Conservation (phyloP, 495 filamentous ascomycete species). For the Penicillium egyptiacum region DNA sequence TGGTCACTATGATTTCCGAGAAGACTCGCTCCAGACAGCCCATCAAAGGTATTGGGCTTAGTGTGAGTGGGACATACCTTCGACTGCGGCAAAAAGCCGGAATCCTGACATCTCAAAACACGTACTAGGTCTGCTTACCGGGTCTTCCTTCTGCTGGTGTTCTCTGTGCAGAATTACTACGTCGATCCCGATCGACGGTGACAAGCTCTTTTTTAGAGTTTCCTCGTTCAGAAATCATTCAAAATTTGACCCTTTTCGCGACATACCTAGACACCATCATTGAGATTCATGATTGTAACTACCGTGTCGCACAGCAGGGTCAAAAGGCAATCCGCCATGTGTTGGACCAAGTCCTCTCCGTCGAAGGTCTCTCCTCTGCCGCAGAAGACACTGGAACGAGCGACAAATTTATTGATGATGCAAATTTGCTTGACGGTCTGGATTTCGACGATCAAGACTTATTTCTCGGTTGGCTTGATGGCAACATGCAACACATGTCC, state of each 20-base stretch:
- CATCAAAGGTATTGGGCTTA: not conserved
- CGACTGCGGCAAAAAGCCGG: not conserved
- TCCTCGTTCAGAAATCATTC: slow-evolving; percentile 58
- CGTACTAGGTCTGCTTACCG: slow-evolving; percentile 19
- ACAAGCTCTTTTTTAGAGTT: slow-evolving; percentile 14
- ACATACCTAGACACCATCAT: slow-evolving; percentile 28
- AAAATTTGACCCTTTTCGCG: slow-evolving; percentile 56
- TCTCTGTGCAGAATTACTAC: slow-evolving; percentile 55
- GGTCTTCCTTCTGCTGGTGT: slow-evolving; percentile 57
- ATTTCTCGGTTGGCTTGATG: slow-evolving; percentile 19
- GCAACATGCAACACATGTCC: slow-evolving; percentile 8
- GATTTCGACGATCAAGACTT: slow-evolving; percentile 17
- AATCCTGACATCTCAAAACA: not conserved
- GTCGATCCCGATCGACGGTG: slow-evolving; percentile 12
- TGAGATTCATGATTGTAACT: slow-evolving; percentile 22
- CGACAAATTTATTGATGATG: not conserved
- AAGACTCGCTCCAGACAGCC: slow-evolving; percentile 1
- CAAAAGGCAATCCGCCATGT: slow-evolving; percentile 26
- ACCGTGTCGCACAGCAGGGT: slow-evolving; percentile 21
- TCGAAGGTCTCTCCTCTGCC: not conserved
- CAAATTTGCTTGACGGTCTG: slow-evolving; percentile 12
- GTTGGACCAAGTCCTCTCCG: slow-evolving; percentile 30
- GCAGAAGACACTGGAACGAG: not conserved
- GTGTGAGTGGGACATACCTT: not conserved
- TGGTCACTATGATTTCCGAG: slow-evolving; percentile 31